Conservation (phyloP, 371 early-diverging fungal species). For the Basidiobolus heterosporus region DNA sequence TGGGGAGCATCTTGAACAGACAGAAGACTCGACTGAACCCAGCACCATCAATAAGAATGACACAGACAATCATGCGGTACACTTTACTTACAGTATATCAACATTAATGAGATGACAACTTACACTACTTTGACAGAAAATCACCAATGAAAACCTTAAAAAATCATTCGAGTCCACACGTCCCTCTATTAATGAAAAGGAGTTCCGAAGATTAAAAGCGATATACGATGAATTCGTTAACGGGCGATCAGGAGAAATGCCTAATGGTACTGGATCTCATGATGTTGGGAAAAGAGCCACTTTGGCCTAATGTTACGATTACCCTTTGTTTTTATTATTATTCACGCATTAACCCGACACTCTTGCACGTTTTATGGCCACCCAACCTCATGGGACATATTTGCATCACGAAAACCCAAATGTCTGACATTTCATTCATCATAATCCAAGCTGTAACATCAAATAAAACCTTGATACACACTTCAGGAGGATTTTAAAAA, state of each 20-base stretch:
- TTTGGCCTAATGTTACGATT: conserved; percentile 19
- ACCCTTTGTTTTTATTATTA: no score
- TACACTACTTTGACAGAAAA: conserved; percentile 13
- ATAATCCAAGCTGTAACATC: no score
- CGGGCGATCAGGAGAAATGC: conserved; percentile 45
- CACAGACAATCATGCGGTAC: neutral
- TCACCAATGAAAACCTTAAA: conserved; percentile 31
- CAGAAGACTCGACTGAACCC: neutral
- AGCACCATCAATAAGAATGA: neutral
- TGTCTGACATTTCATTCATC: no score
- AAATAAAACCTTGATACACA: no score
- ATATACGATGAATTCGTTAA: conserved; percentile 47
- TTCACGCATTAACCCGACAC: no score
- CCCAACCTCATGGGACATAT: no score
- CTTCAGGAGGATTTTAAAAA: no score
- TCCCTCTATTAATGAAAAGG: conserved; percentile 32
- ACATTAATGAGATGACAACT: conserved; percentile 4
- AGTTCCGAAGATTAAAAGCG: neutral
- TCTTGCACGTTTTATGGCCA: no score
- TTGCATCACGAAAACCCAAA: no score
- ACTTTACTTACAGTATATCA: conserved; percentile 1
- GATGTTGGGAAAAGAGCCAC: conserved; percentile 47
- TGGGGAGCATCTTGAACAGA: conserved; percentile 4
- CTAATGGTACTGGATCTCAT: conserved; percentile 43
- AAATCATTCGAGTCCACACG: conserved; percentile 36